Conservation (phyloP, 2,329 filamentous ascomycete genomes). For the Nothophoma quercina region DNA sequence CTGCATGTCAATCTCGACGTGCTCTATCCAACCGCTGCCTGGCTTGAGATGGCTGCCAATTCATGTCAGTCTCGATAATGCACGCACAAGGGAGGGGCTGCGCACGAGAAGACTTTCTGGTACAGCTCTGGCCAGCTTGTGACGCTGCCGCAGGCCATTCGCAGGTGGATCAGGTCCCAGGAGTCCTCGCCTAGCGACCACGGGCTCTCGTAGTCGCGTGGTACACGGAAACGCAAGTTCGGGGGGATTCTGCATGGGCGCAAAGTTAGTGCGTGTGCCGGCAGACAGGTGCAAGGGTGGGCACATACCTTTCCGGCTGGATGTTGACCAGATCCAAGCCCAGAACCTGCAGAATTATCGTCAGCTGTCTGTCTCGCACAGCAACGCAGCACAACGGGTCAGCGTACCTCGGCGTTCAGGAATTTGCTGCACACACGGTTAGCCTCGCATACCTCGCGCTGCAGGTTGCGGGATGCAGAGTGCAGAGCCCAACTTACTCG, state of each 20-base stretch:
- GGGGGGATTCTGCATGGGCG: slow-evolving; percentile 68
- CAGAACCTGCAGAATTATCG: slow-evolving; percentile 54
- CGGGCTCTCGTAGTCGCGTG: slow-evolving; percentile 78
- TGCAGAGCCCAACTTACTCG: slow-evolving; percentile 62
- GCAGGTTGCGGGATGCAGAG: slow-evolving; percentile 13
- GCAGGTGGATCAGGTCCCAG: slow-evolving; percentile 85
- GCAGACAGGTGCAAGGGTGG: slow-evolving; percentile 47
- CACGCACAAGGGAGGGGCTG: slow-evolving; percentile 9
- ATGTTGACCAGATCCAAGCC: slow-evolving; percentile 69
- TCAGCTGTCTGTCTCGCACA: slow-evolving; percentile 34
- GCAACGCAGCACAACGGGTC: slow-evolving; percentile 18
- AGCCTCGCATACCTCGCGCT: slow-evolving; percentile 29
- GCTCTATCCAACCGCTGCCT: slow-evolving; percentile 78
- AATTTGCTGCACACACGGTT: slow-evolving; percentile 57
- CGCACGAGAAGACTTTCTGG: slow-evolving; percentile 70
- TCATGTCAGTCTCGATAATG: slow-evolving; percentile 29
- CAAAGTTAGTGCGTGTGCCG: slow-evolving; percentile 41
- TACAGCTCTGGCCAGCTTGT: slow-evolving; percentile 79
- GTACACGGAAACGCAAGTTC: slow-evolving; percentile 71
- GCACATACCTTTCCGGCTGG: slow-evolving; percentile 63
- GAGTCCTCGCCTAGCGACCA: slow-evolving; percentile 74
- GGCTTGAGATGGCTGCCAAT: slow-evolving; percentile 76
- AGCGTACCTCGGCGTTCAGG: slow-evolving; percentile 60
- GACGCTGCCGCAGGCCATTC: slow-evolving; percentile 80
- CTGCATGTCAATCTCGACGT: slow-evolving; percentile 86